These are phyloP conservation scores for Alternaria sp. DNA, from an alignment of 2,329 filamentous ascomycete genomes.

Conservation along the genomic window DNA sequence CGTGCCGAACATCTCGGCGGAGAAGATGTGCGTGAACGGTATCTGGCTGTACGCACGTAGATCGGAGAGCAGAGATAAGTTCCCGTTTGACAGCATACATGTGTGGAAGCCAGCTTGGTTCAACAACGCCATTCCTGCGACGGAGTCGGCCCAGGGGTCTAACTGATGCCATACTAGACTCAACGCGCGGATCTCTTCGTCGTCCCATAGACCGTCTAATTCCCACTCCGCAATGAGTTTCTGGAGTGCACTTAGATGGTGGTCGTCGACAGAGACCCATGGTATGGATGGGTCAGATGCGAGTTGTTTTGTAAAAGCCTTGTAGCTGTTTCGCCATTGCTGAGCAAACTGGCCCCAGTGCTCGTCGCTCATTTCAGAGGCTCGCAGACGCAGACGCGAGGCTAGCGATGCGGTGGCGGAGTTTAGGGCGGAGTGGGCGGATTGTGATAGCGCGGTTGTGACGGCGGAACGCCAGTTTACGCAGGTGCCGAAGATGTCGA, in stretches of 20 bases:
- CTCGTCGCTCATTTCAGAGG: conserved; percentile 58
- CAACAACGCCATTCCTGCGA: conserved; percentile 63
- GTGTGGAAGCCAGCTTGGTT: conserved; percentile 60
- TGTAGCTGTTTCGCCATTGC: conserved; percentile 72
- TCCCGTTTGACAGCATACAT: conserved; percentile 77
- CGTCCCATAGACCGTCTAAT: conserved; percentile 65
- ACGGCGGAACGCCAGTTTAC: conserved; percentile 79
- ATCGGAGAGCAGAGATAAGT: conserved; percentile 69
- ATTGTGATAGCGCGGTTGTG: conserved; percentile 61
- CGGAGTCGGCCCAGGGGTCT: conserved; percentile 70
- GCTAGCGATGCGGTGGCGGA: conserved; percentile 55
- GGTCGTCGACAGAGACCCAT: conserved; percentile 75
- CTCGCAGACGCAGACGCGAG: conserved; percentile 55
- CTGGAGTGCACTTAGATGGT: conserved; percentile 69
- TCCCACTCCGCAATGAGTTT: conserved; percentile 63
- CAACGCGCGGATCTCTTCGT: conserved; percentile 46
- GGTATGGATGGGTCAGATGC: conserved; percentile 51
- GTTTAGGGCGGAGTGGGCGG: conserved; percentile 57
- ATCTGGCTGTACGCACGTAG: conserved; percentile 65
- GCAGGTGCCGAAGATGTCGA: conserved; percentile 80
- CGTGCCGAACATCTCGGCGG: conserved; percentile 71
- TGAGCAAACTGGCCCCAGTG: conserved; percentile 72
- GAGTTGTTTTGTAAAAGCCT: conserved; percentile 63
- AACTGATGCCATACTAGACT: conserved; percentile 76
- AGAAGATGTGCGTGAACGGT: conserved; percentile 68